Evolutionary conservation across 2,329 filamentous ascomycete genomes (phyloP).

Genomic region (Colletotrichum sp.): DNA sequence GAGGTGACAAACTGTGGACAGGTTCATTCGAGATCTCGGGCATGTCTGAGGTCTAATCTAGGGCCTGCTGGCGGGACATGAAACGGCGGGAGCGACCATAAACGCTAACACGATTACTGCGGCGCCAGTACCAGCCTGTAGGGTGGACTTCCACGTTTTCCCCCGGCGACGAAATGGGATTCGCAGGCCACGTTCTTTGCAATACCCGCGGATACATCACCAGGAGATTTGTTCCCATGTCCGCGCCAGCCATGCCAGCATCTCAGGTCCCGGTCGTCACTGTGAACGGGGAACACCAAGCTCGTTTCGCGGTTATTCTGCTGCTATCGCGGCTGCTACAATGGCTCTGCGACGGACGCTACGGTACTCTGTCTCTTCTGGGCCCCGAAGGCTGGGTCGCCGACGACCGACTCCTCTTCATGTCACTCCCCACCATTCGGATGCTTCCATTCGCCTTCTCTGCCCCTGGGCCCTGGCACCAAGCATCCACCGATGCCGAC

Average conservation of each 20-base stretch:
- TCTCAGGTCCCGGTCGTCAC: not conserved
- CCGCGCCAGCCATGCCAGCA: not conserved
- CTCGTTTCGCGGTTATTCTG: not conserved
- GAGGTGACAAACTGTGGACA: not conserved
- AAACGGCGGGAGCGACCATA: constrained; percentile 9
- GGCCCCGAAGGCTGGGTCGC: not conserved
- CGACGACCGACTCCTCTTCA: not conserved
- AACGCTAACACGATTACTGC: constrained; percentile 5
- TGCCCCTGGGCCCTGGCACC: constrained; percentile 12
- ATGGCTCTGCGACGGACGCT: not conserved
- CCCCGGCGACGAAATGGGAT: not conserved
- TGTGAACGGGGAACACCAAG: not conserved
- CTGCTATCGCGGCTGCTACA: not conserved
- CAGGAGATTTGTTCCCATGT: not conserved
- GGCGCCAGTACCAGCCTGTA: not conserved
- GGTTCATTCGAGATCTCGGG: not conserved
- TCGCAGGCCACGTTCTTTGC: not conserved
- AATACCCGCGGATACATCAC: not conserved
- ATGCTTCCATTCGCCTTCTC: constrained; percentile 13
- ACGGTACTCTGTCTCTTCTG: not conserved
- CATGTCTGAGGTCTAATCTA: constrained; percentile 4
- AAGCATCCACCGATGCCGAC: not conserved
- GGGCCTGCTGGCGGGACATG: constrained; percentile 6
- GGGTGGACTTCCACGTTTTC: not conserved
- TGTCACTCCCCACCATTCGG: constrained; percentile 8